Evolutionary conservation across 768 basidiomycete genomes (phyloP).

Genomic region (Cubamyces lactineus): DNA sequence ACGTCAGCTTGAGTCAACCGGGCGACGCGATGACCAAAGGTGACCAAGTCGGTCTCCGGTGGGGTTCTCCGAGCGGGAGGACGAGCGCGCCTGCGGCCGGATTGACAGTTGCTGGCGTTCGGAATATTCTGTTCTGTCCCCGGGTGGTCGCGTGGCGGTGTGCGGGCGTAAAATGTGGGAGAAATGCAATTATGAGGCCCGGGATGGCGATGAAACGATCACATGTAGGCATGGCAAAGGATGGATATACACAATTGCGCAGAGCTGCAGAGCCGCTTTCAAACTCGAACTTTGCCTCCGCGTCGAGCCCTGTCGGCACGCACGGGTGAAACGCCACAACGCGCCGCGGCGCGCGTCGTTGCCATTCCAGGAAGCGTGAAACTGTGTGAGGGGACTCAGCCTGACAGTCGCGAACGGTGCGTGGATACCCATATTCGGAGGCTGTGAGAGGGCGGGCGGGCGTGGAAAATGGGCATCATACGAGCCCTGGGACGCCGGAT

Average conservation of each 20-base stretch:
- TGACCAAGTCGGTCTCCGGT: too few relatives aligned
- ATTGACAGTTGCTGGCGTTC: not conserved
- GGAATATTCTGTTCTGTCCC: slow-evolving; percentile 15
- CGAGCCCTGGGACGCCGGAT: not conserved
- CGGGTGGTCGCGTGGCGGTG: slow-evolving; percentile 1
- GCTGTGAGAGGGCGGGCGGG: not conserved
- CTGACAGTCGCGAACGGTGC: not conserved
- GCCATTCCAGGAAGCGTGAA: not conserved
- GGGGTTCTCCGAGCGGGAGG: not conserved
- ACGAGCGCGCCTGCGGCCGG: not conserved
- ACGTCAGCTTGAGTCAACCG: slow-evolving; percentile 14
- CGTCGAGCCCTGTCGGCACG: too few relatives aligned
- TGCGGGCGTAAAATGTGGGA: slow-evolving; percentile 8
- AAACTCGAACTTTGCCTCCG: too few relatives aligned
- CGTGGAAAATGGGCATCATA: not conserved
- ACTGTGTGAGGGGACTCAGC: not conserved
- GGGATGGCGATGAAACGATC: slow-evolving; percentile 17
- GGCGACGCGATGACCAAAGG: slow-evolving; percentile 8
- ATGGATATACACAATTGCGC: not conserved
- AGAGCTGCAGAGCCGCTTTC: too few relatives aligned
- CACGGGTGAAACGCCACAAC: slow-evolving; percentile 1
- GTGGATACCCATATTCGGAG: not conserved
- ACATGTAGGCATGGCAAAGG: not conserved
- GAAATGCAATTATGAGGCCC: slow-evolving; percentile 7
- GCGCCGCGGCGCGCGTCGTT: not conserved